Conservation (phyloP, 78 protist genomes). For the Protostelium mycophagum region DNA sequence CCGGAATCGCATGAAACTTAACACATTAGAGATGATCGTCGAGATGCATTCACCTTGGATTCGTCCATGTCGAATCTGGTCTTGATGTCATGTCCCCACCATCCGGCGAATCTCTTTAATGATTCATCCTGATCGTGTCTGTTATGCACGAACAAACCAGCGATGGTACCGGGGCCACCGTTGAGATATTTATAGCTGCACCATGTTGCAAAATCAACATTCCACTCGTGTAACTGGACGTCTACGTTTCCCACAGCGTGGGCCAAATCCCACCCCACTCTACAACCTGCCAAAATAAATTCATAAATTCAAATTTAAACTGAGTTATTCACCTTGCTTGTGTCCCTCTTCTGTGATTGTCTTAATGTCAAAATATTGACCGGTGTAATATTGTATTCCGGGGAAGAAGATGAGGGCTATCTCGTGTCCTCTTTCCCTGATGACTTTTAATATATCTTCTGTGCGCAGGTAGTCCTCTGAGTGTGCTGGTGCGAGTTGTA, state of each 20-base stretch:
- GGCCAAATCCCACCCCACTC: slow-evolving; percentile 90
- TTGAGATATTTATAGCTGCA: slow-evolving; percentile 92
- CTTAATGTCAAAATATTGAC: slow-evolving; percentile 77
- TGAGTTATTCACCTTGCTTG: slow-evolving; percentile 15
- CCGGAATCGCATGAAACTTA: slow-evolving; percentile 39
- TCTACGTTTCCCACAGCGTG: slow-evolving; percentile 91
- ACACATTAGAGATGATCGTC: background rate
- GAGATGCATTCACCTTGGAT: background rate
- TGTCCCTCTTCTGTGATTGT: slow-evolving; percentile 72
- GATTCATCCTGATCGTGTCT: slow-evolving; percentile 13
- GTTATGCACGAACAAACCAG: slow-evolving; percentile 78
- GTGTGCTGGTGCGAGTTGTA: slow-evolving; percentile 45
- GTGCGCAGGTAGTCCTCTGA: slow-evolving; percentile 52
- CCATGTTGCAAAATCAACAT: slow-evolving; percentile 91
- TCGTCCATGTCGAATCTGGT: slow-evolving; percentile 79
- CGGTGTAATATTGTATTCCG: slow-evolving; percentile 81
- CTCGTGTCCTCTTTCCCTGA: slow-evolving; percentile 62
- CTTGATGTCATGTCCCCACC: slow-evolving; percentile 82
- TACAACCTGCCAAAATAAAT: slow-evolving; percentile 8
- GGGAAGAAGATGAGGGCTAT: slow-evolving; percentile 47
- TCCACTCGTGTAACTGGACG: slow-evolving; percentile 88
- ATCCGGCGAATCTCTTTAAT: slow-evolving; percentile 63
- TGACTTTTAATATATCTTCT: slow-evolving; percentile 39
- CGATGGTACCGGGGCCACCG: slow-evolving; percentile 90
- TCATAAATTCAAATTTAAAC: too few relatives aligned